Conservation (phyloP, 129 eudicot genomes). For the Mikania micrantha region DNA sequence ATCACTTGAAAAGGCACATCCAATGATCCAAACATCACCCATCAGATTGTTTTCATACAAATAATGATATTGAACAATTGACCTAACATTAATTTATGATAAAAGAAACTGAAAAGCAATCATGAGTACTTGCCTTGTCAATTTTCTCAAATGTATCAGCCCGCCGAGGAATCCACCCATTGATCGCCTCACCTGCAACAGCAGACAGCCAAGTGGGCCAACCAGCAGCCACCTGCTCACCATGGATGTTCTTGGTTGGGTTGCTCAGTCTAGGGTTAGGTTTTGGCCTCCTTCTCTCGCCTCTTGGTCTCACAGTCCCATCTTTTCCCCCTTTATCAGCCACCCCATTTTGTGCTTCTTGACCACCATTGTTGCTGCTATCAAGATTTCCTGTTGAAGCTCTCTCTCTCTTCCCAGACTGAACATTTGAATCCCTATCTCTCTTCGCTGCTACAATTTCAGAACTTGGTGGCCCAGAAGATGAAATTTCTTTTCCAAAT, state of each 20-base stretch:
- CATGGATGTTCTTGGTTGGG: constrained; percentile 47
- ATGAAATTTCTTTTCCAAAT: constrained; percentile 70
- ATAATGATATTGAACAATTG: neutral
- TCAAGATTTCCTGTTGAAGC: constrained; percentile 25
- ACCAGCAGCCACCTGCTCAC: constrained; percentile 93
- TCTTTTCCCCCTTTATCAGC: constrained; percentile 26
- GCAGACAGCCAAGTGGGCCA: constrained; percentile 94
- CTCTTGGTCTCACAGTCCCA: constrained; percentile 22
- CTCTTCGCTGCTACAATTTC: constrained; percentile 44
- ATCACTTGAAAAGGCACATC: neutral
- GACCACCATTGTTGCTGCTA: constrained; percentile 14
- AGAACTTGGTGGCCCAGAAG: constrained; percentile 54
- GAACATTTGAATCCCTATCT: constrained; percentile 37
- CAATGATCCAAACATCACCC: neutral
- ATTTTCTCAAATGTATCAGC: constrained; percentile 87
- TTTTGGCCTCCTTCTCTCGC: constrained; percentile 40
- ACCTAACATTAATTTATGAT: neutral
- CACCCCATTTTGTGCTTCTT: constrained; percentile 28
- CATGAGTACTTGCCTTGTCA: constrained; percentile 44
- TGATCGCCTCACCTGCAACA: constrained; percentile 78
- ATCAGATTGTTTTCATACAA: neutral
- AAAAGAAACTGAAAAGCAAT: neutral
- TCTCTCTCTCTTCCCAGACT: constrained; percentile 62
- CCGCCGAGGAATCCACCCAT: constrained; percentile 86
- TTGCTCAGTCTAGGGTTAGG: constrained; percentile 58